Percentiles rank a stretch among this genome's conserved stretches.
These are phyloP conservation scores for Ophiostoma pallidulum DNA, from an alignment of 2,329 filamentous ascomycete genomes.

Conservation along the genomic window DNA sequence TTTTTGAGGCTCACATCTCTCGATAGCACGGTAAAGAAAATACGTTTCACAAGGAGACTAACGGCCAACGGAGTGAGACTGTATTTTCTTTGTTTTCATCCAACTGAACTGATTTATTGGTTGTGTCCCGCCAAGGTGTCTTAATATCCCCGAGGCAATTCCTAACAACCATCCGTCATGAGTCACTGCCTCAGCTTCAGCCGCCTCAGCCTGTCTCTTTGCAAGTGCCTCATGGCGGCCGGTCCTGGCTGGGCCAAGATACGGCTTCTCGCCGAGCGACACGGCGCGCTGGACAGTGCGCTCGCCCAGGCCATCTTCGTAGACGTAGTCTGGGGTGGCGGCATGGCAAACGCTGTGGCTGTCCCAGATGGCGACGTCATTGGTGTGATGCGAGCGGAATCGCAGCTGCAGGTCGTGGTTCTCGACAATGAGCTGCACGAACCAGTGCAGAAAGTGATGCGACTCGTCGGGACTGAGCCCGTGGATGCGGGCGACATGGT, in stretches of 20 bases:
- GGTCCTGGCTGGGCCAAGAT: slow-evolving; percentile 37
- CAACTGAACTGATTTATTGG: too few species aligned
- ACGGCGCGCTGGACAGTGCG: slow-evolving; percentile 40
- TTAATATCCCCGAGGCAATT: too few species aligned
- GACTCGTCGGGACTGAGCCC: slow-evolving; percentile 39
- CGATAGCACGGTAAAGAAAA: too few species aligned
- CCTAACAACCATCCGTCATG: too few species aligned
- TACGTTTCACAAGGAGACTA: too few species aligned
- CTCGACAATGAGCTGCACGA: slow-evolving; percentile 39
- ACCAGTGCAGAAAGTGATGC: slow-evolving; percentile 40
- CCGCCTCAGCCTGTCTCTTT: not conserved
- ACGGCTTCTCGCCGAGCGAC: slow-evolving; percentile 44
- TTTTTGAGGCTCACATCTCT: too few species aligned
- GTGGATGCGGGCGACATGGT: slow-evolving; percentile 42
- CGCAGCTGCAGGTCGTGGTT: slow-evolving; percentile 49
- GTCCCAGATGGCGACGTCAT: slow-evolving; percentile 49
- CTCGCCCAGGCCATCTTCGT: slow-evolving; percentile 33
- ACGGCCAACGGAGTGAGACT: too few species aligned
- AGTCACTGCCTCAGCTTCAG: too few species aligned
- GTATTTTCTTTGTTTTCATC: too few species aligned
- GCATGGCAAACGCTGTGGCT: slow-evolving; percentile 47
- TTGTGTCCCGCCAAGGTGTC: too few species aligned
- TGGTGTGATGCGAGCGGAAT: slow-evolving; percentile 32
- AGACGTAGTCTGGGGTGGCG: slow-evolving; percentile 43
- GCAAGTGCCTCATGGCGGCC: slow-evolving; percentile 21